Conservation (phyloP, 2,329 filamentous ascomycete species). For the Aspergillus quadrilineatus region DNA sequence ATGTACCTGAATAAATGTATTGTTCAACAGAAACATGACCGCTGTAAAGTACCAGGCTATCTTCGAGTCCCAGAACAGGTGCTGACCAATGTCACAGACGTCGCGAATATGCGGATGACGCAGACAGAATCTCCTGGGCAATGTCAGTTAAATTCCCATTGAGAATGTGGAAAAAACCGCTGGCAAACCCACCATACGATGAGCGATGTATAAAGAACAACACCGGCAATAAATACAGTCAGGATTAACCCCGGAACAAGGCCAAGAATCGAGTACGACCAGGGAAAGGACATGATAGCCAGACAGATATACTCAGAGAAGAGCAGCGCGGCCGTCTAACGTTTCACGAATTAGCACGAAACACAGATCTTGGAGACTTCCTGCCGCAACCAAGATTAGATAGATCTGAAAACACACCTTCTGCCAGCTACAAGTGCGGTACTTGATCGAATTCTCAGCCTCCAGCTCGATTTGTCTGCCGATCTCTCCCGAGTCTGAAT, state of each 20-base stretch:
- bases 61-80: slow-evolving; percentile 82
- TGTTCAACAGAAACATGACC: slow-evolving; percentile 90
- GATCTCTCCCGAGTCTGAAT: slow-evolving; percentile 47
- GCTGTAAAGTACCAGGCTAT: slow-evolving; percentile 70
- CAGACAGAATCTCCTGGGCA: slow-evolving; percentile 78
- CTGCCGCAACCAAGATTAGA: slow-evolving; percentile 1
- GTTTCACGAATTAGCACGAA: slow-evolving; percentile 1
- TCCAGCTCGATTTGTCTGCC: slow-evolving; percentile 74
- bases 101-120: slow-evolving; percentile 88
- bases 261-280: slow-evolving; percentile 84
- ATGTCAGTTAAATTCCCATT: slow-evolving; percentile 20
- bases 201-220: slow-evolving; percentile 81
- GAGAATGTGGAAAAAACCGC: slow-evolving; percentile 1
- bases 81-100: slow-evolving; percentile 93
- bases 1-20: slow-evolving; percentile 77
- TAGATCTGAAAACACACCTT: slow-evolving; percentile 57
- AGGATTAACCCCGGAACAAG: slow-evolving; percentile 83
- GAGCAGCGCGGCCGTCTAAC: slow-evolving; percentile 76
- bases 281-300: slow-evolving; percentile 92
- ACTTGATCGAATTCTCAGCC: slow-evolving; percentile 77
- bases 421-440: slow-evolving; percentile 89
- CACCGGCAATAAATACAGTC: slow-evolving; percentile 71
- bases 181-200: slow-evolving; percentile 55
- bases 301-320: slow-evolving; percentile 96
- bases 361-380: not conserved